phyloP scores from a whole-genome alignment of 116 monocot genomes.

The Phalaenopsis hybrid region DNA sequence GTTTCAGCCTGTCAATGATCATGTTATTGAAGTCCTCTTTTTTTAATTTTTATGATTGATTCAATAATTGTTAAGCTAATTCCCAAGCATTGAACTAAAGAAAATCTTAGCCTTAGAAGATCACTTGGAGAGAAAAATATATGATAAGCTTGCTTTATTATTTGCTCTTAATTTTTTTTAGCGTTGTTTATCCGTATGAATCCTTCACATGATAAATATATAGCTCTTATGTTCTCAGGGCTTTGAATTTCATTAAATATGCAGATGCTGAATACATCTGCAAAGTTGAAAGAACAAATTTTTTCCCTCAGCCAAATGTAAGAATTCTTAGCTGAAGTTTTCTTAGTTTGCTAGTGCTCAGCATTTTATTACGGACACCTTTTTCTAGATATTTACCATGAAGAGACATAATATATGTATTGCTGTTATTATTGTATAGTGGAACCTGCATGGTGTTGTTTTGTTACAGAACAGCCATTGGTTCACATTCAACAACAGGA shows the following conservation, averaged over 20 bases:
- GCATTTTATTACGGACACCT: not conserved
- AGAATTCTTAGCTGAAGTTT: conserved; percentile 2
- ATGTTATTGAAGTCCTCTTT: too few species aligned
- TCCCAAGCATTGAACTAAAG: too few species aligned
- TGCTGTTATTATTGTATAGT: too few species aligned
- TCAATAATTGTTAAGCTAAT: too few species aligned
- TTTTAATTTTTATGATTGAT: too few species aligned
- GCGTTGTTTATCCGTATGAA: not conserved
- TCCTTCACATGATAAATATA: not conserved
- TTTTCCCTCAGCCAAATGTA: conserved; percentile 96
- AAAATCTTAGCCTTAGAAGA: too few species aligned
- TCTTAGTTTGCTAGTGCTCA: not conserved
- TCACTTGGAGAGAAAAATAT: too few species aligned
- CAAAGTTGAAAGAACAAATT: conserved; percentile 74
- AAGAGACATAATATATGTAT: not conserved
- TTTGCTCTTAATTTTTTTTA: not conserved
- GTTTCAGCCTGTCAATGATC: too few species aligned
- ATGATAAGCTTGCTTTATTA: too few species aligned
- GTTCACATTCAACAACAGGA: too few species aligned
- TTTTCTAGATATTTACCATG: not conserved
- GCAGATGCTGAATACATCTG: conserved; percentile 81
- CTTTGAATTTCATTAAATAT: conserved; percentile 6
- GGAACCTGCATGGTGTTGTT: too few species aligned
- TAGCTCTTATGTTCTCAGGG: not conserved
- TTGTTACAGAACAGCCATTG: too few species aligned